A percentile compares a stretch with the other conserved stretches of the same genome.
phyloP scores from a whole-genome alignment of 495 filamentous ascomycete species.

The Xylaria sp. region DNA sequence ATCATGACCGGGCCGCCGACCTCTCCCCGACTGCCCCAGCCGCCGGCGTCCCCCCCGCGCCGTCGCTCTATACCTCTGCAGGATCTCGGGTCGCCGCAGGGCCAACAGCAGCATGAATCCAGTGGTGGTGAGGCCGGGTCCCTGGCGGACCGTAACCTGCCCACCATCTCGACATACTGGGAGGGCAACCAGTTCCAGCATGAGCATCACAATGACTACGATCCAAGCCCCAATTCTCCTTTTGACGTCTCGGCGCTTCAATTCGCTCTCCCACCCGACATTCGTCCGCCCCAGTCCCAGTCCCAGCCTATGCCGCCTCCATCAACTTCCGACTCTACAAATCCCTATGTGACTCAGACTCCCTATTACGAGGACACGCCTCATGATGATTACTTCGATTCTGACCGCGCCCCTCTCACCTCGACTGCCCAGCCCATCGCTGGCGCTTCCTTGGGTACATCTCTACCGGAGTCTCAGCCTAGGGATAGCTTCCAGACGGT shows the following conservation, averaged over 20 bases:
- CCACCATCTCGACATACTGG: constrained; percentile 56
- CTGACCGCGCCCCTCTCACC: constrained; percentile 73
- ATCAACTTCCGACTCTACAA: constrained; percentile 39
- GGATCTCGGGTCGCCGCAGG: constrained; percentile 72
- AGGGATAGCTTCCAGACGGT: constrained; percentile 70
- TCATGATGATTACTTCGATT: constrained; percentile 68
- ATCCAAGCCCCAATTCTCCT: constrained; percentile 45
- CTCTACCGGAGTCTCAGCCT: constrained; percentile 62
- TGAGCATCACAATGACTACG: constrained; percentile 39
- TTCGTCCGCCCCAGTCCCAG: constrained; percentile 37
- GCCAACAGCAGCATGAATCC: constrained; percentile 48
- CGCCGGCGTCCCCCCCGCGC: constrained; percentile 45
- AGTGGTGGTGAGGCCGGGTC: constrained; percentile 36
- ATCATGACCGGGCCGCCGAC: constrained; percentile 41
- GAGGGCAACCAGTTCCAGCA: constrained; percentile 46
- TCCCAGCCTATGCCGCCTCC: constrained; percentile 22
- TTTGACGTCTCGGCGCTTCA: constrained; percentile 56
- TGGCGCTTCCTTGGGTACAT: constrained; percentile 56
- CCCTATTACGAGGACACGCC: constrained; percentile 60
- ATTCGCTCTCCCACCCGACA: constrained; percentile 56
- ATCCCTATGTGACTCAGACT: constrained; percentile 48
- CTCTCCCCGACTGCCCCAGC: constrained; percentile 42
- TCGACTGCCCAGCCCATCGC: constrained; percentile 68
- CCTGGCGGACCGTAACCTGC: constrained; percentile 44
- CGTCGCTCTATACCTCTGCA: constrained; percentile 83